Percentiles rank a stretch among this genome's conserved stretches.
These are phyloP conservation scores for Beauveria sp. DNA, from an alignment of 2,329 filamentous ascomycete species.

Conservation along the genomic window DNA sequence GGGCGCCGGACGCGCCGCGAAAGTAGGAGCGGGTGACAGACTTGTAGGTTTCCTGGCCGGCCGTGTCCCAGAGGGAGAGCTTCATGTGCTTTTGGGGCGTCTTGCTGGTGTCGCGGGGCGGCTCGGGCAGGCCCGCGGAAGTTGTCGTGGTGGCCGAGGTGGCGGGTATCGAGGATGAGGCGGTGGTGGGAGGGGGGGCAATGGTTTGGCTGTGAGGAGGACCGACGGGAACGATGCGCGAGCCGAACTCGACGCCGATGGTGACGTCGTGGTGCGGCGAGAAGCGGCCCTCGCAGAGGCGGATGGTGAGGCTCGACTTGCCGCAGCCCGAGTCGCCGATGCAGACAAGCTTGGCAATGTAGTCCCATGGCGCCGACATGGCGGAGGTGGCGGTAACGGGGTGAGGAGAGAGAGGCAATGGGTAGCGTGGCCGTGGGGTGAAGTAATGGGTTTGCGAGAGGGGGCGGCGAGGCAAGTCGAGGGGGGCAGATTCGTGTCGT, in stretches of 20 bases:
- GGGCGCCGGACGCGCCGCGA: conserved; percentile 61
- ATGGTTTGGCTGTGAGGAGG: conserved; percentile 58
- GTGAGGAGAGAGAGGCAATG: no score
- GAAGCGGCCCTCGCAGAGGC: conserved; percentile 94
- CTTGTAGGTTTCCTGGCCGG: conserved; percentile 96
- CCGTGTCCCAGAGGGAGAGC: conserved; percentile 89
- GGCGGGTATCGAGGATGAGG: conserved; percentile 16
- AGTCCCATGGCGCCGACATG: conserved; percentile 82
- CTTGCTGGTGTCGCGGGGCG: conserved; percentile 34
- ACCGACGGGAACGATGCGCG: conserved; percentile 83
- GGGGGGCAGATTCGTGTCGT: neutral
- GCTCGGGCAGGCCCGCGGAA: conserved; percentile 41
- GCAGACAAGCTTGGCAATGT: conserved; percentile 97
- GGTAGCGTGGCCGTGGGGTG: no score
- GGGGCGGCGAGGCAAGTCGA: no score
- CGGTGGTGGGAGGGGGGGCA: conserved; percentile 14
- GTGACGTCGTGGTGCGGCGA: conserved; percentile 92
- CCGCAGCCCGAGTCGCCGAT: conserved; percentile 95
- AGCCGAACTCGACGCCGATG: conserved; percentile 94
- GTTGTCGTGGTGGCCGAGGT: neutral
- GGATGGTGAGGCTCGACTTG: conserved; percentile 89
- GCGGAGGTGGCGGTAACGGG: conserved; percentile 9
- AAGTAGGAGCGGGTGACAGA: conserved; percentile 93
- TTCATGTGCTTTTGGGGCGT: conserved; percentile 74
- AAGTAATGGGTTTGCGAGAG: no score